Conservation (phyloP, 179 eudicot genomes). For the Silene noctiflora region DNA sequence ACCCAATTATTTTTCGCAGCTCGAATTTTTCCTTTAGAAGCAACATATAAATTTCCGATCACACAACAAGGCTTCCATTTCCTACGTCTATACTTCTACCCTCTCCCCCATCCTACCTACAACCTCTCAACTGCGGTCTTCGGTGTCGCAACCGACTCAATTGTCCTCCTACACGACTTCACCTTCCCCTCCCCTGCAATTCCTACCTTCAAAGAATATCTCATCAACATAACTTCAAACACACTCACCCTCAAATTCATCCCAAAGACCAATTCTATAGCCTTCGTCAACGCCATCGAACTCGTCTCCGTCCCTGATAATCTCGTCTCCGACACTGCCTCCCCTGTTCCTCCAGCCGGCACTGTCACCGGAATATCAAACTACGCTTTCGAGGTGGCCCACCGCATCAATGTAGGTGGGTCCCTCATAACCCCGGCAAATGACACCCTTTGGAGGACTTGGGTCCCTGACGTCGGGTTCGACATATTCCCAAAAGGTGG, state of each 20-base stretch:
- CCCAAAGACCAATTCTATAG: constrained; percentile 63
- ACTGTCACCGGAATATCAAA: constrained; percentile 38
- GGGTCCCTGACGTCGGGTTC: constrained; percentile 54
- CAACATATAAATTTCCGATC: constrained; percentile 61
- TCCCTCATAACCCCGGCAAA: constrained; percentile 54
- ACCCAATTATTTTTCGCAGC: constrained; percentile 54
- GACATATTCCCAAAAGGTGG: constrained; percentile 52
- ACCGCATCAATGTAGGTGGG: constrained; percentile 77
- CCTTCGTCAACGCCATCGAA: constrained; percentile 82
- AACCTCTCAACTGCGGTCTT: constrained; percentile 58
- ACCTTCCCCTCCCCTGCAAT: constrained; percentile 27
- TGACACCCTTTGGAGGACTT: constrained; percentile 73
- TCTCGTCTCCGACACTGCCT: constrained; percentile 53
- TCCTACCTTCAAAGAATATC: constrained; percentile 59
- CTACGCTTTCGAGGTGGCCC: constrained; percentile 50
- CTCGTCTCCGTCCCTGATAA: constrained; percentile 65
- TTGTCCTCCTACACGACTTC: constrained; percentile 74
- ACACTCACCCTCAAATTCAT: constrained; percentile 55
- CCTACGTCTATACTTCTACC: constrained; percentile 71
- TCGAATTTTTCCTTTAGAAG: constrained; percentile 55
- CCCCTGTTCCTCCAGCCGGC: constrained; percentile 41
- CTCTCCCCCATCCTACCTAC: constrained; percentile 55
- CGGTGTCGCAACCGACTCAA: constrained; percentile 51
- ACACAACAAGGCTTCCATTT: constrained; percentile 57
- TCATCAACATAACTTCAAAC: constrained; percentile 54